phyloP scores from a whole-genome alignment of 768 basidiomycete species.

The Paxillus ammoniavirescens region DNA sequence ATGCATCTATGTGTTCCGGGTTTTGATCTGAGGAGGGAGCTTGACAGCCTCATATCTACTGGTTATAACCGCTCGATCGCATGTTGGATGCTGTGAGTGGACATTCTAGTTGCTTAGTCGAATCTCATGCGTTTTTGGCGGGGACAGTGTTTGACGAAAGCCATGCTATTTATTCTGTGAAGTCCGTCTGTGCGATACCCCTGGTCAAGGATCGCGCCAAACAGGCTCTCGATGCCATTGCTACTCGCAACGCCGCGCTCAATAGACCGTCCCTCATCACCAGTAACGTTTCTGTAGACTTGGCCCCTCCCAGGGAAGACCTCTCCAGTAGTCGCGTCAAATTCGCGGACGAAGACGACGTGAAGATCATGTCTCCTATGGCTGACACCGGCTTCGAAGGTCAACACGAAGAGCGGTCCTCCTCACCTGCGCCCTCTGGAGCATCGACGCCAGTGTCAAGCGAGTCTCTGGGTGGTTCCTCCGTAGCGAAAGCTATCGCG shows the following conservation, averaged over 20 bases:
- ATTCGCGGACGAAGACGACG: constrained; percentile 48
- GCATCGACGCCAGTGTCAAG: constrained; percentile 57
- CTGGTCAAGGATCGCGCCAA: constrained; percentile 64
- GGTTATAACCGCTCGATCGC: constrained; percentile 61
- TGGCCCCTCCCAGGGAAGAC: constrained; percentile 8
- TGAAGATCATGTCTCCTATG: constrained; percentile 44
- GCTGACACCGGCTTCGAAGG: constrained; percentile 3
- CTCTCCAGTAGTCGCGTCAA: constrained; percentile 41
- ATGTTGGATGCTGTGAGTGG: constrained; percentile 65
- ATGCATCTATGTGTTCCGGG: neutral
- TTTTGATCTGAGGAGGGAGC: constrained; percentile 12
- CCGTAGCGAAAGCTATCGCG: constrained; percentile 62
- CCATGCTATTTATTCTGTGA: constrained; percentile 65
- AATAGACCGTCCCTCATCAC: constrained; percentile 48
- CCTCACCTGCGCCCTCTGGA: constrained; percentile 41
- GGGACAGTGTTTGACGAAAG: constrained; percentile 59
- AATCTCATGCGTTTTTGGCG: constrained; percentile 3
- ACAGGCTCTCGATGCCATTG: constrained; percentile 49
- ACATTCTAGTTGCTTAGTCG: neutral
- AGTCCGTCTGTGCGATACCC: constrained; percentile 69
- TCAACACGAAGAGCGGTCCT: constrained; percentile 1
- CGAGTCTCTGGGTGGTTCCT: constrained; percentile 39
- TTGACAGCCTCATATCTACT: constrained; percentile 70
- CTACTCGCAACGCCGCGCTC: constrained; percentile 45
- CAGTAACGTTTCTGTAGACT: constrained; percentile 22